These are phyloP conservation scores for Linderina pennispora DNA, from an alignment of 192 early-diverging fungal genomes.

Conservation along the genomic window DNA sequence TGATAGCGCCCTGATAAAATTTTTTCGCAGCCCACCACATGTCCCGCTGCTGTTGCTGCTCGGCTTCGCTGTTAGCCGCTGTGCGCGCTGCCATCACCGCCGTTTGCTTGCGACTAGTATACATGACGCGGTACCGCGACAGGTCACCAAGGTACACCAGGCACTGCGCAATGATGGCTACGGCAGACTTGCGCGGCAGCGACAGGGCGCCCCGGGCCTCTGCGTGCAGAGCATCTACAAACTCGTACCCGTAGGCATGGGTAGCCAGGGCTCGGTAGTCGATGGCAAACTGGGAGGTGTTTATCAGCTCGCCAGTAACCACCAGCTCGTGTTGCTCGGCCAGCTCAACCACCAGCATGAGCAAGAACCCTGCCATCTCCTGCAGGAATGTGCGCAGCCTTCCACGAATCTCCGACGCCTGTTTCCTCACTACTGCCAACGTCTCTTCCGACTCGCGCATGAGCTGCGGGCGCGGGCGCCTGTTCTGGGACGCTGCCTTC, in stretches of 20 bases:
- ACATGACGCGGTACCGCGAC: slow-evolving; percentile 30
- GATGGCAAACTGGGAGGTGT: slow-evolving; percentile 9
- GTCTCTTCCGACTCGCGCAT: neutral
- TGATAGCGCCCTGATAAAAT: slow-evolving; percentile 33
- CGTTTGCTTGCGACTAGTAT: slow-evolving; percentile 20
- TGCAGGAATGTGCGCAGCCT: slow-evolving; percentile 31
- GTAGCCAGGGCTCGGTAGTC: slow-evolving; percentile 26
- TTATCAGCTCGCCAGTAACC: slow-evolving; percentile 3
- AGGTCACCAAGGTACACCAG: slow-evolving; percentile 39
- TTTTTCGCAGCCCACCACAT: slow-evolving; percentile 36
- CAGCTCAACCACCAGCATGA: slow-evolving; percentile 26
- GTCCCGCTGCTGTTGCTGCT: slow-evolving; percentile 3
- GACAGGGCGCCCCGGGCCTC: slow-evolving; percentile 27
- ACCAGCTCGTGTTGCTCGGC: slow-evolving; percentile 22
- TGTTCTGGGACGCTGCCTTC: too few relatives aligned
- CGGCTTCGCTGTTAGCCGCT: slow-evolving; percentile 1
- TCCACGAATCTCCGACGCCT: slow-evolving; percentile 32
- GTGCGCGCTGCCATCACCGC: neutral
- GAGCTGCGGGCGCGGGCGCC: neutral
- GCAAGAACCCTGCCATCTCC: slow-evolving; percentile 22
- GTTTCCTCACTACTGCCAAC: slow-evolving; percentile 3
- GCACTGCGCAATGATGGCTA: slow-evolving; percentile 21
- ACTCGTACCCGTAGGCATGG: slow-evolving; percentile 22
- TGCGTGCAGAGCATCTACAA: slow-evolving; percentile 17
- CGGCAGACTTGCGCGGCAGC: slow-evolving; percentile 16